Evolutionary conservation across 805 yeast genomes (phyloP).

Genomic region (Suhomyces vadensis): DNA sequence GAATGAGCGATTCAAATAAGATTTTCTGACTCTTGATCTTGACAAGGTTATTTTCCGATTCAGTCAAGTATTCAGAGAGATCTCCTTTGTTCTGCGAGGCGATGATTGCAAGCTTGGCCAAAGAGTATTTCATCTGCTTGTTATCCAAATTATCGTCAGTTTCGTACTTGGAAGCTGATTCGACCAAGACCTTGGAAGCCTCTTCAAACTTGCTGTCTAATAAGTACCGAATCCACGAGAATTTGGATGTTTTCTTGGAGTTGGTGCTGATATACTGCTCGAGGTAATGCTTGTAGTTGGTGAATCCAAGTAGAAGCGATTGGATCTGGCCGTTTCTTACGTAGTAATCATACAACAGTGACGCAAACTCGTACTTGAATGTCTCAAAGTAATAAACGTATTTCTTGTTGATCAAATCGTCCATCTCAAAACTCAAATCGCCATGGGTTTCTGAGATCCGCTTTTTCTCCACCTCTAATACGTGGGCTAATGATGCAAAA

Average conservation of each 20-base stretch:
- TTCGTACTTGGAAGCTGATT: conserved; percentile 36
- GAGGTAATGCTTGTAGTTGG: conserved; percentile 50
- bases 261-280: conserved; percentile 51
- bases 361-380: conserved; percentile 71
- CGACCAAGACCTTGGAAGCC: conserved; percentile 52
- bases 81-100: conserved; percentile 32
- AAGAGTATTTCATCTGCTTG: conserved; percentile 58
- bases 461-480: conserved; percentile 36
- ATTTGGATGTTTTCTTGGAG: conserved; percentile 44
- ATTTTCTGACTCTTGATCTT: conserved; percentile 51
- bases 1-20: conserved; percentile 22
- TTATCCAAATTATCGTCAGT: conserved; percentile 44
- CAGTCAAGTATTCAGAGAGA: conserved; percentile 28
- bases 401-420: conserved; percentile 16
- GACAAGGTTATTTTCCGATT: conserved; percentile 53
- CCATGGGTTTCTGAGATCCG: conserved; percentile 21
- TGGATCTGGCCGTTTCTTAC: conserved; percentile 53
- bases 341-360: conserved; percentile 59
- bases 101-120: conserved; percentile 69
- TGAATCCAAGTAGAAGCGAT: conserved; percentile 56
- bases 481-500: conserved; percentile 60
- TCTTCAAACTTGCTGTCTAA: conserved; percentile 47
- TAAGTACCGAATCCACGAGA: conserved; percentile 74
- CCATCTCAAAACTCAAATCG: conserved; percentile 16
- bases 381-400: conserved; percentile 56